These are phyloP conservation scores for Agrostemma githago DNA, from an alignment of 148 eudicot species.

Conservation along the genomic window DNA sequence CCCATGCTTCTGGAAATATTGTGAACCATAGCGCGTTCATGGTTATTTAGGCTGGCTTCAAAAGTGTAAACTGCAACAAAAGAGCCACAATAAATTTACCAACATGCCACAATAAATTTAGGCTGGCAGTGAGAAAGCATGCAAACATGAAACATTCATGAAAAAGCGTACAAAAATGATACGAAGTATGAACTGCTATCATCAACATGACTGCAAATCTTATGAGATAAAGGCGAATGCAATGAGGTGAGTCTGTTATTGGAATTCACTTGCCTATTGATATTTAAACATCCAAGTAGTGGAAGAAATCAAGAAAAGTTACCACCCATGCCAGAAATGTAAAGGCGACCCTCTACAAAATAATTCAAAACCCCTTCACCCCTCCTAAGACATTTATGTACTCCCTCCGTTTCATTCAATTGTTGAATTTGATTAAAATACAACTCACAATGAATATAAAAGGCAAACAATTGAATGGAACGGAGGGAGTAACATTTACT, in stretches of 20 bases:
- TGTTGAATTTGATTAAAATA: too few relatives aligned
- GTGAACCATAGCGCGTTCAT: constrained; percentile 71
- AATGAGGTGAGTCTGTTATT: background rate
- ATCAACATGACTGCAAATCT: background rate
- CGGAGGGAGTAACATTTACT: too few relatives aligned
- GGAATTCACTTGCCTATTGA: background rate
- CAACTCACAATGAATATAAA: background rate
- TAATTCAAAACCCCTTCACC: background rate
- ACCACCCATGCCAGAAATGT: too few relatives aligned
- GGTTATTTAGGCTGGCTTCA: constrained; percentile 42
- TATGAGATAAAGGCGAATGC: background rate
- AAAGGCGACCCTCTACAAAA: background rate
- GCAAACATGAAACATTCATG: background rate
- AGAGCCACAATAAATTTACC: background rate
- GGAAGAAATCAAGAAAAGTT: too few relatives aligned
- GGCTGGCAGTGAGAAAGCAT: constrained; percentile 6
- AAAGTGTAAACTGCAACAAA: constrained; percentile 60
- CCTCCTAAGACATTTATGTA: background rate
- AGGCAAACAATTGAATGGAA: too few relatives aligned
- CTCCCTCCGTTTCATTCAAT: too few relatives aligned
- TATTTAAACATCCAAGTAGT: background rate
- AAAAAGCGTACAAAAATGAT: too few relatives aligned
- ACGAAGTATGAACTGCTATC: background rate
- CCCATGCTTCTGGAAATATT: constrained; percentile 49
- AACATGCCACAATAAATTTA: background rate